These are phyloP conservation scores for Posidonia australis DNA, from an alignment of 106 monocot species.

Conservation along the genomic window DNA sequence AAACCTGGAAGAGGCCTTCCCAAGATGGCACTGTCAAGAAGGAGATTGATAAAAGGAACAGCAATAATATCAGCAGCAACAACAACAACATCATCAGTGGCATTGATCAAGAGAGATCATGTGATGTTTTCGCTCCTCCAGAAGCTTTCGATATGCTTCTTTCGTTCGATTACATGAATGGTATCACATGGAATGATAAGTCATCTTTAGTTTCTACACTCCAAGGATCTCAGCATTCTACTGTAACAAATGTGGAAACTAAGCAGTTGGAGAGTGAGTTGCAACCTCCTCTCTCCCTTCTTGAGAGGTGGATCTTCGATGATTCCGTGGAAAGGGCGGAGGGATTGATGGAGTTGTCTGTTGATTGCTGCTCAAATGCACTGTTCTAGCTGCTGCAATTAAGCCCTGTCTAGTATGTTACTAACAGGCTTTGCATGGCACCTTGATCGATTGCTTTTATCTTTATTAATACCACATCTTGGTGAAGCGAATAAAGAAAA, in stretches of 20 bases:
- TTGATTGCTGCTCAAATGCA: slow-evolving; percentile 10
- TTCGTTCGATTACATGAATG: slow-evolving; percentile 12
- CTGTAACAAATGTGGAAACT: neutral
- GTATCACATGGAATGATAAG: slow-evolving; percentile 10
- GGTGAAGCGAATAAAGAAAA: too few relatives aligned
- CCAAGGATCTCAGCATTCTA: neutral
- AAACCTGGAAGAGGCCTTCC: slow-evolving; percentile 41
- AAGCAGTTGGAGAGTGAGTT: slow-evolving; percentile 5
- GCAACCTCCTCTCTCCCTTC: slow-evolving; percentile 16
- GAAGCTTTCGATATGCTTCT: slow-evolving; percentile 20
- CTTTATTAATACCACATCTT: too few relatives aligned
- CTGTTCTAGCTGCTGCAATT: neutral
- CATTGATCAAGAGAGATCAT: neutral
- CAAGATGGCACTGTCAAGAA: too few relatives aligned
- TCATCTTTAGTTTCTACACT: neutral
- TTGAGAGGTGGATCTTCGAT: slow-evolving; percentile 71
- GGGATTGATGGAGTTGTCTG: slow-evolving; percentile 36
- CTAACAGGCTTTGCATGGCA: too few relatives aligned
- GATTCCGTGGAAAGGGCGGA: slow-evolving; percentile 31
- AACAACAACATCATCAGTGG: neutral
- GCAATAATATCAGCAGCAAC: neutral
- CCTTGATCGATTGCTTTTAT: too few relatives aligned
- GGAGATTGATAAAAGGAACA: too few relatives aligned
- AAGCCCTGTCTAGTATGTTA: too few relatives aligned
- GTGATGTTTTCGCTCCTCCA: neutral